Conservation (phyloP, 2,329 filamentous ascomycete genomes). For the Raffaelea arxii region DNA sequence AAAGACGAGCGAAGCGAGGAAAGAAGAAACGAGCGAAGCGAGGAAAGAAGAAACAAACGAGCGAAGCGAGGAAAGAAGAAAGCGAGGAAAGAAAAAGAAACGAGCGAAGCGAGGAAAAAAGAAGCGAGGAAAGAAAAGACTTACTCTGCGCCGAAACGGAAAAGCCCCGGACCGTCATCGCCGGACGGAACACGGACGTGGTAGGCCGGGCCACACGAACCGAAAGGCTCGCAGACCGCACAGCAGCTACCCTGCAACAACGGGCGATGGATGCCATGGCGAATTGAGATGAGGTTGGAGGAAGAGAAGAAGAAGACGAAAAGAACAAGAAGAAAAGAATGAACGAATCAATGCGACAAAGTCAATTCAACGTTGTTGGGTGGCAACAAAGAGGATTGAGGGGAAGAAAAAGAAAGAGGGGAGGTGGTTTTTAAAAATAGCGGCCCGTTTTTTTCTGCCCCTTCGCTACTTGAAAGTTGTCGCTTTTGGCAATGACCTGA, state of each 20-base stretch:
- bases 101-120: constrained; percentile 5
- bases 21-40: constrained; percentile 23
- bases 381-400: not conserved
- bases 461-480: not conserved
- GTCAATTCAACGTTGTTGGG: not conserved
- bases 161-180: constrained; percentile 34
- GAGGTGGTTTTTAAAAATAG: not conserved
- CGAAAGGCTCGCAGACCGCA: constrained; percentile 35
- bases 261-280: constrained; percentile 54
- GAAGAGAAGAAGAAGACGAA: not conserved
- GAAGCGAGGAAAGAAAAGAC: no score
- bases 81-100: not conserved
- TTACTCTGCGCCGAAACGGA: constrained; percentile 34
- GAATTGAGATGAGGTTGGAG: constrained; percentile 3
- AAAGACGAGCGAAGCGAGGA: constrained; percentile 4
- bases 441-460: not conserved
- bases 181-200: constrained; percentile 22
- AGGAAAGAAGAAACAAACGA: not conserved
- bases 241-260: constrained; percentile 37
- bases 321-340: not conserved
- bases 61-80: not conserved
- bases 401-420: not conserved
- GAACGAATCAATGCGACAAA: not conserved
- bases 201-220: constrained; percentile 23
- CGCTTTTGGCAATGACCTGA: constrained; percentile 1